Evolutionary conservation across 139 green algal genomes (phyloP), one percentile per base, ranked within the genome.

Genomic region (Ostreobium quekettii): DNA sequence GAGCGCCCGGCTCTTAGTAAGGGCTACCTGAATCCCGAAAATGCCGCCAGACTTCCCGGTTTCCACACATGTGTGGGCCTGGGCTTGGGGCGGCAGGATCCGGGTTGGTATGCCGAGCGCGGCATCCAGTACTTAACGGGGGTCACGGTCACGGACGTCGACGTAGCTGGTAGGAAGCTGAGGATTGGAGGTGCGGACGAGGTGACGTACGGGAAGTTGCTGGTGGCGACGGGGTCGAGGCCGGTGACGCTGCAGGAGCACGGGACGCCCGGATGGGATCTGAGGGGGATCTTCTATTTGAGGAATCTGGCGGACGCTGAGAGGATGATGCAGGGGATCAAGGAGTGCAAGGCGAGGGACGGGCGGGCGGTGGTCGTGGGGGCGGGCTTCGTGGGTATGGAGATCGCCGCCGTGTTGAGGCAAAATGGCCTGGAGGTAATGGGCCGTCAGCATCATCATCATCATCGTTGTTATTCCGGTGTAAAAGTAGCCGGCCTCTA

Each of bases 61-160:
- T 97, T 97, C 77, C 92, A 97, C 83, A 91, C 91, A 0, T 89
- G 73, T 66, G 92, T 97, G 2, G 91, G 91, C 22, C 86, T 81
- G n/a, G 92, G 92, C 24, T 88, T 91, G 28, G 84, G 90, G 22
- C 80, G 83, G 28, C 89, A 95, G 53, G 36, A 47, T 22, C 75
- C 78, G 0, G 77, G 82, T 3, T 97, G 87, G 86, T 97, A 97
- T 58, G 38, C 65, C 0, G 77, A 90, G n/a, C n/a, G n/a, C n/a
- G 64, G 77, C 58, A 91, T 95, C 46, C 64, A 81, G 11, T 91
- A 83, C 65, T 70, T 86, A 8, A 88, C 87, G 1, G 49, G 15
- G 42, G 85, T 76, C 19, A 74, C 60, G 0, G 85, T 95, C 0
- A 76, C 61, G 0, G 48, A 15, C 1, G 78, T 74, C 30, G 81